A percentile compares a stretch with the other conserved stretches of the same genome.
These are phyloP conservation scores for Pseudocercospora ulei DNA, from an alignment of 2,329 filamentous ascomycete genomes.

Conservation along the genomic window DNA sequence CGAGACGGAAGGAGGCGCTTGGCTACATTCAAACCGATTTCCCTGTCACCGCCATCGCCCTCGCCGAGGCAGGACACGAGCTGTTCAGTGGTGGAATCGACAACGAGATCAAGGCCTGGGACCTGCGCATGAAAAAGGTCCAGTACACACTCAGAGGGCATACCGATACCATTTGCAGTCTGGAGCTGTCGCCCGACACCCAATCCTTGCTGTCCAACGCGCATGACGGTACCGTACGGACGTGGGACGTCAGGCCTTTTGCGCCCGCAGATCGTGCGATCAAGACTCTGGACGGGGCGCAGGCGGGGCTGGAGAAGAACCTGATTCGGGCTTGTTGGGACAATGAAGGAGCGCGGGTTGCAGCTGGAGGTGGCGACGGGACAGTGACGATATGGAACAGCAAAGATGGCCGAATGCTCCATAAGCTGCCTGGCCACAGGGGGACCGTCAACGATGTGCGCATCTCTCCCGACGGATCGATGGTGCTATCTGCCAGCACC, in stretches of 20 bases:
- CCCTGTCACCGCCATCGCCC: slow-evolving; percentile 78
- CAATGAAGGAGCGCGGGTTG: slow-evolving; percentile 71
- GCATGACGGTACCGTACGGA: slow-evolving; percentile 86
- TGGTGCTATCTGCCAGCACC: slow-evolving; percentile 40
- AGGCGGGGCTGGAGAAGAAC: slow-evolving; percentile 80
- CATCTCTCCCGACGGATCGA: slow-evolving; percentile 78
- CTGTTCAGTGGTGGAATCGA: slow-evolving; percentile 91
- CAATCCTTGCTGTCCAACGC: slow-evolving; percentile 84
- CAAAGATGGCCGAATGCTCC: slow-evolving; percentile 77
- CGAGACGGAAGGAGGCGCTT: slow-evolving; percentile 74
- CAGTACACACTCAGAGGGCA: slow-evolving; percentile 84
- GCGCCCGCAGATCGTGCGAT: slow-evolving; percentile 78
- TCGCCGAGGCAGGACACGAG: slow-evolving; percentile 92
- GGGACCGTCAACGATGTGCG: slow-evolving; percentile 91
- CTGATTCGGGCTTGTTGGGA: slow-evolving; percentile 87
- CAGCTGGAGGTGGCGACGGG: slow-evolving; percentile 79
- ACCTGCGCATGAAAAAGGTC: slow-evolving; percentile 80
- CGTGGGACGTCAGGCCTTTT: slow-evolving; percentile 94
- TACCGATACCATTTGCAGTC: slow-evolving; percentile 80
- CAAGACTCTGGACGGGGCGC: slow-evolving; percentile 84
- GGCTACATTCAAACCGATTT: slow-evolving; percentile 87
- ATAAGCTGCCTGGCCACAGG: slow-evolving; percentile 92
- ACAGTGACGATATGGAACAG: slow-evolving; percentile 86
- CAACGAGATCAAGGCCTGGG: slow-evolving; percentile 96
- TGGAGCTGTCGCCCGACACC: slow-evolving; percentile 84